Percentiles rank a stretch among this genome's conserved stretches.
Evolutionary conservation across 2,329 filamentous ascomycete genomes (phyloP).

Genomic region (Aspergillus japonicus): DNA sequence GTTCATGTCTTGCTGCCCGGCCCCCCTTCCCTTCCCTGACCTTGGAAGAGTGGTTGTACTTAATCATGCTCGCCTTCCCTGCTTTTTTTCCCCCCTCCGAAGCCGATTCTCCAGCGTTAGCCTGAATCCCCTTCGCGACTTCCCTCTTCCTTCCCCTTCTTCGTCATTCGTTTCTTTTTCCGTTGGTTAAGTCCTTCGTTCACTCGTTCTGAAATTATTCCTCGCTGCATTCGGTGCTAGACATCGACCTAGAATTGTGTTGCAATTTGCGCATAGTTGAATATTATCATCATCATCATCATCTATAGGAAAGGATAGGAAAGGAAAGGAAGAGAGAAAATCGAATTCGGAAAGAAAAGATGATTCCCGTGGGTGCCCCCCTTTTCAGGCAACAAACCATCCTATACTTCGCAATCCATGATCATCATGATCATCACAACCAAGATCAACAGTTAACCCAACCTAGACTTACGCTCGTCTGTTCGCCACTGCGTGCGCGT

Average conservation of each 20-base stretch:
- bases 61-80: neutral
- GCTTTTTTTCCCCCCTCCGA: slow-evolving; percentile 6
- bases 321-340: neutral
- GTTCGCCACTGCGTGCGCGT: slow-evolving; percentile 42
- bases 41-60: neutral
- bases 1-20: too few species aligned
- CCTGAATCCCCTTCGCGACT: slow-evolving; percentile 8
- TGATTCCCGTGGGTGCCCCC: slow-evolving; percentile 24
- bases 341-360: slow-evolving; percentile 10
- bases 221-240: slow-evolving; percentile 20
- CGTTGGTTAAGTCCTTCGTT: slow-evolving; percentile 6
- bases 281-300: neutral
- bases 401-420: neutral
- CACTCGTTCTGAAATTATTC: slow-evolving; percentile 14
- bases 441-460: neutral
- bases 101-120: neutral
- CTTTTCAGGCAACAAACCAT: neutral
- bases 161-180: slow-evolving; percentile 24
- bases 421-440: neutral
- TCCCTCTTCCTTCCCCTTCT: slow-evolving; percentile 15
- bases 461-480: slow-evolving; percentile 34
- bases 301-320: neutral
- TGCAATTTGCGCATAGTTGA: neutral
- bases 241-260: slow-evolving; percentile 18
- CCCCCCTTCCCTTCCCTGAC: neutral